Evolutionary conservation across 192 early-diverging fungal species (phyloP).

Genomic region (Dissophora globulifera): DNA sequence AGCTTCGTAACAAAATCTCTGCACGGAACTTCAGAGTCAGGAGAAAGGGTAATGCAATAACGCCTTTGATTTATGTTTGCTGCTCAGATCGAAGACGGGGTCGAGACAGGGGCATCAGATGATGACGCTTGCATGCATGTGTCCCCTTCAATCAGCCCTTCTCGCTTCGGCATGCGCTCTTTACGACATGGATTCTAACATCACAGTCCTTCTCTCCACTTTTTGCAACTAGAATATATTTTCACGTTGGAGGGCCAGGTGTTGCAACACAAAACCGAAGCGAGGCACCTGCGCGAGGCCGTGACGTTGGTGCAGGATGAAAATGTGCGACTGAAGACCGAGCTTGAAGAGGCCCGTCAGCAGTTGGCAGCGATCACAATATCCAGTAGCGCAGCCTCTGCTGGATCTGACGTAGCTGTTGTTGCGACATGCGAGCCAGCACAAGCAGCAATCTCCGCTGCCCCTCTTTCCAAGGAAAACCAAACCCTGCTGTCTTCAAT

Average conservation of each 20-base stretch:
- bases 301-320: slow-evolving; percentile 50
- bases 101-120: background rate
- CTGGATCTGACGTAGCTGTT: background rate
- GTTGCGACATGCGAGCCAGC: slow-evolving; percentile 7
- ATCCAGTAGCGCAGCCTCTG: slow-evolving; percentile 5
- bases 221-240: slow-evolving; percentile 31
- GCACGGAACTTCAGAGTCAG: slow-evolving; percentile 86
- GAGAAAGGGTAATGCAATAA: slow-evolving; percentile 84
- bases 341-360: slow-evolving; percentile 24
- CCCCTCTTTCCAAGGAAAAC: slow-evolving; percentile 44
- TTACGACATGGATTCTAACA: background rate
- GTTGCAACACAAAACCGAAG: slow-evolving; percentile 49
- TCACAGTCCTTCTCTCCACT: background rate
- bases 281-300: slow-evolving; percentile 48
- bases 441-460: background rate
- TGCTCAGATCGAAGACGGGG: background rate
- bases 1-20: slow-evolving; percentile 89
- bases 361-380: slow-evolving; percentile 27
- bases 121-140: background rate
- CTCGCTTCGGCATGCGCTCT: background rate
- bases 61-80: too few species aligned
- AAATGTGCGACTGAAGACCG: slow-evolving; percentile 32
- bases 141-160: background rate
- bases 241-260: slow-evolving; percentile 50
- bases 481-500: slow-evolving; percentile 38